A percentile compares a stretch with the other conserved stretches of the same genome.
Conservation (phyloP, 2,329 filamentous ascomycete genomes). For the Apiospora rasikravindrae region DNA sequence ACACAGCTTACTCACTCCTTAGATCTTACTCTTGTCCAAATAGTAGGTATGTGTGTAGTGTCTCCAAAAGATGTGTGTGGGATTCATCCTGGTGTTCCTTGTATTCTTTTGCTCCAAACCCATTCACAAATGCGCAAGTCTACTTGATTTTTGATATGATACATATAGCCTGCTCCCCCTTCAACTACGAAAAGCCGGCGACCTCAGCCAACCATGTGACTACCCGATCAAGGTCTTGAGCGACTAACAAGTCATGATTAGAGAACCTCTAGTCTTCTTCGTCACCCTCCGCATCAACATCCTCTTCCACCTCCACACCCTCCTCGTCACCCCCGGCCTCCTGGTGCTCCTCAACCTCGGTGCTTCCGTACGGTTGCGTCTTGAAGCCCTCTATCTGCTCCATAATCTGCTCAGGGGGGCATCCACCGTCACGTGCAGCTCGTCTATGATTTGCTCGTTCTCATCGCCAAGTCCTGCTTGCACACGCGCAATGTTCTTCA, state of each 20-base stretch:
- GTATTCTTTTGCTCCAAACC: background rate
- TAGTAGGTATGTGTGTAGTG: background rate
- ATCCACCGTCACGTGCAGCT: constrained; percentile 59
- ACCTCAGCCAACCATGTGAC: background rate
- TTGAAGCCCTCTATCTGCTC: constrained; percentile 59
- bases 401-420: constrained; percentile 61
- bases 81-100: background rate
- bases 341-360: constrained; percentile 30
- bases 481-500: constrained; percentile 65
- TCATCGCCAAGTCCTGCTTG: constrained; percentile 51
- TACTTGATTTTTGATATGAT: background rate
- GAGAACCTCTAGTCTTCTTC: constrained; percentile 43
- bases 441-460: constrained; percentile 58
- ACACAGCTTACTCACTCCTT: background rate
- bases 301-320: constrained; percentile 19
- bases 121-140: background rate
- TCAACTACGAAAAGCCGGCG: background rate
- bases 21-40: background rate
- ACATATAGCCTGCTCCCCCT: background rate
- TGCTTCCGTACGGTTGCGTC: constrained; percentile 53
- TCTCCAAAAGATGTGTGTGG: background rate
- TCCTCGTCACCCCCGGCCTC: background rate
- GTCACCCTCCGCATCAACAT: constrained; percentile 52
- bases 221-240: background rate
- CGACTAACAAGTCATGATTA: background rate